Conservation (phyloP, 2,329 filamentous ascomycete genomes). For the Nigrograna mackinnonii region DNA sequence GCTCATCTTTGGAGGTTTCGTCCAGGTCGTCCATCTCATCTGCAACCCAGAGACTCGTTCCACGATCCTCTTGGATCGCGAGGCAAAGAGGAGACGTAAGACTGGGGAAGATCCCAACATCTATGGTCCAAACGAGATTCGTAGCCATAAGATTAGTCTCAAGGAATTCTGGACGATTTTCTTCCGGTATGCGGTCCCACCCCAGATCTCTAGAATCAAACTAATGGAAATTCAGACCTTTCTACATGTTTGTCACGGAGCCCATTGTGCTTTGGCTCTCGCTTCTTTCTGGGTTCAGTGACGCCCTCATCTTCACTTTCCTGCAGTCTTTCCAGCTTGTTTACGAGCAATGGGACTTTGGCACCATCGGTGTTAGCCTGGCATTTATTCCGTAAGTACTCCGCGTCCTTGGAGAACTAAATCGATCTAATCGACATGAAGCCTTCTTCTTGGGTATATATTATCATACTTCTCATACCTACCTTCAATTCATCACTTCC, state of each 20-base stretch:
- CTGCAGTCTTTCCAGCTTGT: conserved; percentile 71
- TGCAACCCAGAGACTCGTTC: conserved; percentile 76
- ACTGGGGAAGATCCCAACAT: conserved; percentile 61
- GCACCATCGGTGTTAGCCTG: conserved; percentile 59
- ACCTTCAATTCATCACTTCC: conserved; percentile 57
- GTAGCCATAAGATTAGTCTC: conserved; percentile 43
- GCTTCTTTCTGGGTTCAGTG: conserved; percentile 70
- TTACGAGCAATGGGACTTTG: conserved; percentile 68
- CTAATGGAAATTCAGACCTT: conserved; percentile 59
- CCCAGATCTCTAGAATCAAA: too few species aligned
- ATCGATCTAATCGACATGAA: conserved; percentile 4
- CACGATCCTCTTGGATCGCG: conserved; percentile 74
- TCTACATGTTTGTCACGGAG: conserved; percentile 70
- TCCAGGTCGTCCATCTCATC: conserved; percentile 69
- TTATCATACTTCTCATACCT: conserved; percentile 64
- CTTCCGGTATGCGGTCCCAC: conserved; percentile 17
- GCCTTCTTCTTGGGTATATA: conserved; percentile 67
- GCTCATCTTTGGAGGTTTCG: conserved; percentile 73
- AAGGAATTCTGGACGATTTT: conserved; percentile 54
- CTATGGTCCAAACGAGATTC: conserved; percentile 71
- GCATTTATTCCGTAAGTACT: conserved; percentile 59
- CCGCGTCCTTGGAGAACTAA: neutral
- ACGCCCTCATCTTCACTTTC: conserved; percentile 77
- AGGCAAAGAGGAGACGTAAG: conserved; percentile 73
- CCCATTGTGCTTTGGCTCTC: conserved; percentile 73